phyloP scores from a whole-genome alignment of 1,284 basidiomycete species.

The Polyporus tsugae region DNA sequence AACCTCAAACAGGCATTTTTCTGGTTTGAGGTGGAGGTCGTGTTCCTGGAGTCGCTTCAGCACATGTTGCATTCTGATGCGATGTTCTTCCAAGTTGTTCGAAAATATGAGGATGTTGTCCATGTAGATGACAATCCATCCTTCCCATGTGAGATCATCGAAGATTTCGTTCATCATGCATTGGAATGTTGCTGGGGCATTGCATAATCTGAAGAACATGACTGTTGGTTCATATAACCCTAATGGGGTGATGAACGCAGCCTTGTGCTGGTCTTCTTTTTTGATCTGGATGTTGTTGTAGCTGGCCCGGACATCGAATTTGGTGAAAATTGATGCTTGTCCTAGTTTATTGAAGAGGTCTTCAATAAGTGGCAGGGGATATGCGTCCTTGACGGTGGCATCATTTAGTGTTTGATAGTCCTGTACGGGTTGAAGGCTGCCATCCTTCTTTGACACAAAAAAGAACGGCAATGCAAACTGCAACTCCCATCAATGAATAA shows the following conservation, averaged over 20 bases:
- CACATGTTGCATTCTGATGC: neutral
- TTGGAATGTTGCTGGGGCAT: constrained; percentile 14
- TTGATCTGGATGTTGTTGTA: constrained; percentile 21
- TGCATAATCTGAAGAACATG: constrained; percentile 17
- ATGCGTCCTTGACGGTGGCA: constrained; percentile 36
- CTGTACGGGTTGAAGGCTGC: constrained; percentile 23
- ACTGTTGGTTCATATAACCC: constrained; percentile 15
- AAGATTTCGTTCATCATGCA: constrained; percentile 16
- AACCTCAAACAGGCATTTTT: constrained; percentile 38
- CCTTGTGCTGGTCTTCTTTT: constrained; percentile 16
- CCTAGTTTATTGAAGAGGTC: constrained; percentile 13
- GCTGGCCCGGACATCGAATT: constrained; percentile 11
- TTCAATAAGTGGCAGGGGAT: constrained; percentile 12
- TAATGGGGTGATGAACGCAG: constrained; percentile 9
- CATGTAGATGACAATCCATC: constrained; percentile 9
- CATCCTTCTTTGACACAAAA: constrained; percentile 49
- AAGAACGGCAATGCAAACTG: constrained; percentile 41
- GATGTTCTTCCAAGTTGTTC: neutral
- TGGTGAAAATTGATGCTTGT: constrained; percentile 10
- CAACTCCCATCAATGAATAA: constrained; percentile 29
- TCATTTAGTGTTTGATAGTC: constrained; percentile 42
- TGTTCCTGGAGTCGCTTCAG: neutral
- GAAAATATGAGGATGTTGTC: constrained; percentile 16
- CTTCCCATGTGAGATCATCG: neutral
- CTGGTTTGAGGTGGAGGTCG: neutral